Evolutionary conservation across 805 yeast genomes (phyloP).

Genomic region (Teunomyces stri): DNA sequence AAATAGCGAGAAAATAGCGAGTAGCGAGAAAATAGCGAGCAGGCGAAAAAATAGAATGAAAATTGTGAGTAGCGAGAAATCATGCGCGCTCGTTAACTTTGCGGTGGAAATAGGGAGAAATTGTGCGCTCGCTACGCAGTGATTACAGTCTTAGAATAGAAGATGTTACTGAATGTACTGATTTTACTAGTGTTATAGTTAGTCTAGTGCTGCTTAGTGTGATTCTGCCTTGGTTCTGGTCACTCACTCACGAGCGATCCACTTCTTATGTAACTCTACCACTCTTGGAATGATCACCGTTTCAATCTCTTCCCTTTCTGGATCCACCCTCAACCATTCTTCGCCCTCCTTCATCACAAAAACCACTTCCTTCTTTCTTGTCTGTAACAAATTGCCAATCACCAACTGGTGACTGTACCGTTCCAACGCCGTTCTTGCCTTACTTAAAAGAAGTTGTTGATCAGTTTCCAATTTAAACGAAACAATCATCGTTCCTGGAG

Average conservation of each 20-base stretch:
- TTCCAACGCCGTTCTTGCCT: conserved; percentile 75
- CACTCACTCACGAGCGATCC: conserved; percentile 41
- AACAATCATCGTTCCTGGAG: conserved; percentile 90
- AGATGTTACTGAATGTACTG: too few relatives aligned
- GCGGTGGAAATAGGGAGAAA: too few relatives aligned
- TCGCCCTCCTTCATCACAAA: conserved; percentile 60
- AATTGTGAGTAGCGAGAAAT: too few relatives aligned
- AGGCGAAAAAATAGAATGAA: too few relatives aligned
- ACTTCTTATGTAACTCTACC: conserved; percentile 55
- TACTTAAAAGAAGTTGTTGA: conserved; percentile 59
- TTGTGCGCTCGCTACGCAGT: too few relatives aligned
- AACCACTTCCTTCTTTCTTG: conserved; percentile 83
- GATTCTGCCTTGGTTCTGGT: too few relatives aligned
- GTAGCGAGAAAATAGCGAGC: too few relatives aligned
- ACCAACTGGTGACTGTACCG: conserved; percentile 92
- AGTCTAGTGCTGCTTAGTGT: too few relatives aligned
- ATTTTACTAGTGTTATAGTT: too few relatives aligned
- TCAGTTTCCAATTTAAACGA: conserved; percentile 96
- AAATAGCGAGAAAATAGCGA: too few relatives aligned
- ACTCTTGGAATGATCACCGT: conserved; percentile 77
- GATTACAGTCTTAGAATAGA: too few relatives aligned
- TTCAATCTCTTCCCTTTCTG: conserved; percentile 62
- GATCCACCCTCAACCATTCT: conserved; percentile 51
- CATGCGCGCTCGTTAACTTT: too few relatives aligned
- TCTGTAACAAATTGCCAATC: conserved; percentile 87